A percentile compares a stretch with the other conserved stretches of the same genome.
Conservation (phyloP, 2,329 filamentous ascomycete genomes). For the Trichoderma oligosporum region DNA sequence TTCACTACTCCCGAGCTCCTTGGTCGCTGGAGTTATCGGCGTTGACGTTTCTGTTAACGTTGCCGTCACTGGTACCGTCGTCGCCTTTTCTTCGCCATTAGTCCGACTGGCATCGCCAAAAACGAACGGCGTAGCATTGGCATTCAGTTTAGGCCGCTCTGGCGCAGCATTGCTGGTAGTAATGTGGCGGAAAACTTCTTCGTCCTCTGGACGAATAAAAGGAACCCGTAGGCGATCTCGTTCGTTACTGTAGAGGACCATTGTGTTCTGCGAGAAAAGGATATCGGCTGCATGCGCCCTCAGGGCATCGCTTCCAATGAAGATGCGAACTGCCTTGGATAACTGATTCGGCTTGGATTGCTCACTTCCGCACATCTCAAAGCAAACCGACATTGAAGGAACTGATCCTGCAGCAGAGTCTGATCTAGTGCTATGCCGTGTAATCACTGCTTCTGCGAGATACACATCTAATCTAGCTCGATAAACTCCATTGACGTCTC, state of each 20-base stretch:
- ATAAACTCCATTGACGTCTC: conserved; percentile 61
- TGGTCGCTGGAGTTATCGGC: conserved; percentile 21
- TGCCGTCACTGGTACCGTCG: background rate
- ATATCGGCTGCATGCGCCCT: conserved; percentile 85
- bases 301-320: conserved; percentile 84
- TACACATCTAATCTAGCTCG: conserved; percentile 78
- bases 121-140: conserved; percentile 44
- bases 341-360: conserved; percentile 37
- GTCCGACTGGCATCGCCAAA: conserved; percentile 33
- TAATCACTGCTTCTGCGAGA: conserved; percentile 83
- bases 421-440: conserved; percentile 69
- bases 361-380: conserved; percentile 64
- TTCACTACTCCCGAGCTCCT: conserved; percentile 29
- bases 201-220: conserved; percentile 87
- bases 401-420: conserved; percentile 65
- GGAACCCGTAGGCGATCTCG: conserved; percentile 84
- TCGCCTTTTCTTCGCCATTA: conserved; percentile 19
- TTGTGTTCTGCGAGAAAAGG: conserved; percentile 83
- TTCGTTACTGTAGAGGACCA: conserved; percentile 83
- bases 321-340: conserved; percentile 70
- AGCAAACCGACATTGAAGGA: conserved; percentile 74
- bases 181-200: conserved; percentile 73
- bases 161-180: conserved; percentile 56
- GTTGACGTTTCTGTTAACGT: conserved; percentile 21
- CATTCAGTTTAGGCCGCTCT: conserved; percentile 58